phyloP scores from a whole-genome alignment of 1,139 yeast species.

The Saccharomyces hybrid region DNA sequence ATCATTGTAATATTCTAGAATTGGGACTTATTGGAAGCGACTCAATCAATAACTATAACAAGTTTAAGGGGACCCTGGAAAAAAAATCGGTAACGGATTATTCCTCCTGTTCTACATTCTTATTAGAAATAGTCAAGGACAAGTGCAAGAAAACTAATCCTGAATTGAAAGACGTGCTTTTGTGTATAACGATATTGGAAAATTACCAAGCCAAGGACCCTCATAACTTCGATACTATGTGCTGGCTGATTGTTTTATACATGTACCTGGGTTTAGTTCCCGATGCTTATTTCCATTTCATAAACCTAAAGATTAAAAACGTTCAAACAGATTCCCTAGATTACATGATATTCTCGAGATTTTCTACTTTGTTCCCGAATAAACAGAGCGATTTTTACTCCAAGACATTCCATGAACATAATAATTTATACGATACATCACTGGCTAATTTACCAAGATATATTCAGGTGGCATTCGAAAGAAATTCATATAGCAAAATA shows the following conservation, averaged over 20 bases:
- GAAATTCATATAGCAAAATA: conserved; percentile 26
- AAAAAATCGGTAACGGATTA: conserved; percentile 26
- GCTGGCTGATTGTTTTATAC: conserved; percentile 64
- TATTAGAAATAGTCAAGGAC: conserved; percentile 20
- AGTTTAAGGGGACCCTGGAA: conserved; percentile 15
- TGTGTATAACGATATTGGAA: conserved; percentile 23
- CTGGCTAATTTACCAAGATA: conserved; percentile 20
- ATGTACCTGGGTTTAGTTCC: conserved; percentile 49
- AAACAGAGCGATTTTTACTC: conserved; percentile 21
- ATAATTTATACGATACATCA: conserved; percentile 19
- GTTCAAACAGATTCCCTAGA: conserved; percentile 73
- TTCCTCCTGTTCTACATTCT: conserved; percentile 23
- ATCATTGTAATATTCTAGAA: conserved; percentile 22
- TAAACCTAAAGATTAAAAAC: conserved; percentile 59
- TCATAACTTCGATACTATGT: conserved; percentile 25
- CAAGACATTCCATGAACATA: conserved; percentile 10
- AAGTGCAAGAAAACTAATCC: conserved; percentile 8
- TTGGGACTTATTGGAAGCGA: conserved; percentile 6
- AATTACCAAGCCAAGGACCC: conserved; percentile 26
- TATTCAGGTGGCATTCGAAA: conserved; percentile 25
- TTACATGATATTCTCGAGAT: conserved; percentile 46
- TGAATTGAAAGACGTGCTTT: conserved; percentile 10
- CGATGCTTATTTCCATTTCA: conserved; percentile 42
- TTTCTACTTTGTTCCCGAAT: conserved; percentile 37
- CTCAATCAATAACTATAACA: conserved; percentile 12